Conservation (phyloP, 2,329 filamentous ascomycete genomes). For the Hirsutella rhossiliensis region DNA sequence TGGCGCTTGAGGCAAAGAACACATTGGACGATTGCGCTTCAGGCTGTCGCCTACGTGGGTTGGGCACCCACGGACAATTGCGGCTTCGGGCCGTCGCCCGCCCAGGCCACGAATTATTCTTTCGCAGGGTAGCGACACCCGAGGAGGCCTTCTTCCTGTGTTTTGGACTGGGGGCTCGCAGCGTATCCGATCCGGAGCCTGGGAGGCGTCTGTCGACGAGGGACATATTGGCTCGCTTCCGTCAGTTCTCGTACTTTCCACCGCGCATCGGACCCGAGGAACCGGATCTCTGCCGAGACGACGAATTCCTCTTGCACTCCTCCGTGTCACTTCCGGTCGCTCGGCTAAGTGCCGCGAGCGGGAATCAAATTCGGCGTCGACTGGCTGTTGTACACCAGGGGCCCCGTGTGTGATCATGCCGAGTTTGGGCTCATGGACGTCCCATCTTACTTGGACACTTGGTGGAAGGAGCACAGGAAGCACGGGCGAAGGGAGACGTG, state of each 20-base stretch:
- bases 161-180: slow-evolving; percentile 67
- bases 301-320: slow-evolving; percentile 78
- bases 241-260: slow-evolving; percentile 59
- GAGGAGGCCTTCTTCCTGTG: slow-evolving; percentile 88
- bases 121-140: no score
- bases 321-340: slow-evolving; percentile 89
- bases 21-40: no score
- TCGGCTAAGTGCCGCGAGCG: slow-evolving; percentile 87
- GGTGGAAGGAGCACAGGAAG: slow-evolving; percentile 54
- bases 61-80: no score
- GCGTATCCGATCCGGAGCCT: slow-evolving; percentile 41
- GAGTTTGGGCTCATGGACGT: slow-evolving; percentile 82
- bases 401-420: slow-evolving; percentile 88
- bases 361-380: slow-evolving; percentile 94
- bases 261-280: slow-evolving; percentile 27
- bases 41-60: no score
- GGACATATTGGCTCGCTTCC: slow-evolving; percentile 54
- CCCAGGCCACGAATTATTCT: no score
- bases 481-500: slow-evolving; percentile 43
- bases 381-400: slow-evolving; percentile 86
- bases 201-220: slow-evolving; percentile 33
- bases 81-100: no score
- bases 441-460: slow-evolving; percentile 64
- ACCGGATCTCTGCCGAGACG: slow-evolving; percentile 52
- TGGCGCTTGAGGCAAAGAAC: no score